Conservation (phyloP, 192 early-diverging fungal genomes). For the Jimgerdemannia lactiflua region DNA sequence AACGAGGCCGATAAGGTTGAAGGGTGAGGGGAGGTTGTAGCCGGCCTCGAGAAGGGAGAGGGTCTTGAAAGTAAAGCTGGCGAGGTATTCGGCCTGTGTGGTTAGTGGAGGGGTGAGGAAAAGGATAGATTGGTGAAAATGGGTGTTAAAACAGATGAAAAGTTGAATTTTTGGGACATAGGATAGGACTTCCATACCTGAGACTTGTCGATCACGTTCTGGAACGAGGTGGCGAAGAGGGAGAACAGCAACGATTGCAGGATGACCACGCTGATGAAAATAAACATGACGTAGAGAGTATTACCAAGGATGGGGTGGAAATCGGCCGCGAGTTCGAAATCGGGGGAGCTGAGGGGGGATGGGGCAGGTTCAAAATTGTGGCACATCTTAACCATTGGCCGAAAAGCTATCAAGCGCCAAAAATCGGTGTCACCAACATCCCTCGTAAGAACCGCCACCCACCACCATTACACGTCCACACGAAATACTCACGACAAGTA, state of each 20-base stretch:
- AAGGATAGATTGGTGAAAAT: neutral
- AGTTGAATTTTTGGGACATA: neutral
- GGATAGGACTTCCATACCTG: neutral
- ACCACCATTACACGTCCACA: no score
- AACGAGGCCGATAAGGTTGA: constrained; percentile 1
- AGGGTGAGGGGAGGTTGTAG: constrained; percentile 6
- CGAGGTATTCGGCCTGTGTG: constrained; percentile 11
- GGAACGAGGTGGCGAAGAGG: constrained; percentile 11
- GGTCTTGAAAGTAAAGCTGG: constrained; percentile 3
- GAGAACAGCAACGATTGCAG: constrained; percentile 11
- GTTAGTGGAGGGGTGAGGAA: neutral
- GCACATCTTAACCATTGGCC: no score
- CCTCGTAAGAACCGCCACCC: no score
- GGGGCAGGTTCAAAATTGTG: no score
- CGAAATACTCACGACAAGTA: constrained; percentile 12
- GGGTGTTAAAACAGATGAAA: neutral
- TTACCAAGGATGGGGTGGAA: constrained; percentile 7
- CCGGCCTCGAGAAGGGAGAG: constrained; percentile 7
- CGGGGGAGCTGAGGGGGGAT: constrained; percentile 1
- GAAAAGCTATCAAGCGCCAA: no score
- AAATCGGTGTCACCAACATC: no score
- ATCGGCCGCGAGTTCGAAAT: constrained; percentile 4
- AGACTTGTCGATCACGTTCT: constrained; percentile 5
- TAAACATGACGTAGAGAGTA: constrained; percentile 6
- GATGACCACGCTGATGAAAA: constrained; percentile 8